Evolutionary conservation across 148 eudicot species (phyloP).

Genomic region (Talinum fruticosum): DNA sequence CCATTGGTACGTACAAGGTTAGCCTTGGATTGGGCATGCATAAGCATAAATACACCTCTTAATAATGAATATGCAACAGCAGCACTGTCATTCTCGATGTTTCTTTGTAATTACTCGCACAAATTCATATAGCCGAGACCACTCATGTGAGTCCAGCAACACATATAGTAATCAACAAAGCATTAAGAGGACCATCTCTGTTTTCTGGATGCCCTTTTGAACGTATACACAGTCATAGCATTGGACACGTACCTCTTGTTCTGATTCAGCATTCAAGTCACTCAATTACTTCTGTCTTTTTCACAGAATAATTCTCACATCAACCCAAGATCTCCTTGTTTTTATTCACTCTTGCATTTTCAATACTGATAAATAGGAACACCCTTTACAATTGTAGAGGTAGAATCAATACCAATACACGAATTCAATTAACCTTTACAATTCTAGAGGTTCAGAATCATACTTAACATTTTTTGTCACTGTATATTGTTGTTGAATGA

Average conservation of each 20-base stretch:
- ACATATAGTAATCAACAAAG: too few relatives aligned
- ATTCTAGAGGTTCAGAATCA: too few relatives aligned
- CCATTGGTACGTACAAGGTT: not conserved
- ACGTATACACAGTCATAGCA: not conserved
- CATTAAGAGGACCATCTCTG: not conserved
- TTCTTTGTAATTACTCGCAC: not conserved
- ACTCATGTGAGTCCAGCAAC: not conserved
- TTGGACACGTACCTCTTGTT: not conserved
- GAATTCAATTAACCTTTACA: too few relatives aligned
- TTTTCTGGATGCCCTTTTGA: not conserved
- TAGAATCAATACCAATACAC: not conserved
- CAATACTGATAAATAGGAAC: not conserved
- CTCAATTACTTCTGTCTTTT: not conserved
- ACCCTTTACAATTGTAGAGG: not conserved
- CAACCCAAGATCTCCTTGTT: not conserved
- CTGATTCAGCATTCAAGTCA: not conserved
- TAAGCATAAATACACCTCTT: too few relatives aligned
- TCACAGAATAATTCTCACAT: not conserved
- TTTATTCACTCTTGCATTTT: not conserved
- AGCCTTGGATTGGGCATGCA: not conserved
- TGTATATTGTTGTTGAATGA: too few relatives aligned
- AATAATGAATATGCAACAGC: too few relatives aligned
- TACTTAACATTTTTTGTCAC: too few relatives aligned
- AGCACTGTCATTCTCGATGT: not conserved
- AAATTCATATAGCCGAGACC: not conserved